phyloP scores from a whole-genome alignment of 192 early-diverging fungal species.

The Funneliformis mosseae region DNA sequence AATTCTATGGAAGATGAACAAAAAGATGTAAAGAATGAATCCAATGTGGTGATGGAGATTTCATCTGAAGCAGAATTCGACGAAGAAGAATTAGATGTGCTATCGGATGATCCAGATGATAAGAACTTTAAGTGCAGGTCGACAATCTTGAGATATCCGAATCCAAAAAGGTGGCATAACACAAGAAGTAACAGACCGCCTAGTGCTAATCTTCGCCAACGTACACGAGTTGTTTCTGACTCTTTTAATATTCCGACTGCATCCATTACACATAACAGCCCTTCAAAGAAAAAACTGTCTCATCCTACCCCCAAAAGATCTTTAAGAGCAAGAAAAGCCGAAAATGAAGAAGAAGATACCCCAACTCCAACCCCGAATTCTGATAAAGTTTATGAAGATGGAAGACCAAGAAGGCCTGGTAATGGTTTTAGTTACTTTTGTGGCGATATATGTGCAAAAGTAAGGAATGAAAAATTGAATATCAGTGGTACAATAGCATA shows the following conservation, averaged over 20 bases:
- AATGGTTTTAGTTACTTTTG: background rate
- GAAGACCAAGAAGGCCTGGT: background rate
- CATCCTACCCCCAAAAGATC: background rate
- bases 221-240: background rate
- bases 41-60: background rate
- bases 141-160: background rate
- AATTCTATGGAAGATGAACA: background rate
- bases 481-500: background rate
- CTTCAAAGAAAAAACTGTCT: background rate
- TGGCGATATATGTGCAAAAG: background rate
- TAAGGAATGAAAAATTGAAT: background rate
- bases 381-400: background rate
- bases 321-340: background rate
- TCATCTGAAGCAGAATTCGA: background rate
- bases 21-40: background rate
- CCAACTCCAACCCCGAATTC: background rate
- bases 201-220: background rate
- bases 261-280: background rate
- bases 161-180: background rate
- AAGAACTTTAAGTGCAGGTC: background rate
- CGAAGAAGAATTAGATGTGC: background rate
- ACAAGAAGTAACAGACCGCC: background rate
- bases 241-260: background rate
- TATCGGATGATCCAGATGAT: background rate
- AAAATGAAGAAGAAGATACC: background rate